phyloP scores from a whole-genome alignment of 257 asterid genomes.

The Henckelia pumila region DNA sequence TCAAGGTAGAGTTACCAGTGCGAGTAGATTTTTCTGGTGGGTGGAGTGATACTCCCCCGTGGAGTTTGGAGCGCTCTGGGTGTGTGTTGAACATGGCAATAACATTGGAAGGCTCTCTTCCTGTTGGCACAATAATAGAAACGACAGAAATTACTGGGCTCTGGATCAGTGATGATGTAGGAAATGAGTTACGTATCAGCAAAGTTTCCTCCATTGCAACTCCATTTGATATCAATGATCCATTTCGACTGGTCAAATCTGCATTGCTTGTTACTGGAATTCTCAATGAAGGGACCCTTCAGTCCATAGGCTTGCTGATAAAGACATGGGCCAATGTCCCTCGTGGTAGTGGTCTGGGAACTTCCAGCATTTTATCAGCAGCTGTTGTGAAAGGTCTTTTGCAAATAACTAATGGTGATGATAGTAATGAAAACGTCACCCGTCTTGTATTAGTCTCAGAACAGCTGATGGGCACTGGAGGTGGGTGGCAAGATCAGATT shows the following conservation, averaged over 20 bases:
- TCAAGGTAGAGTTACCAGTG: slow-evolving; percentile 89
- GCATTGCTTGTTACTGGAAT: slow-evolving; percentile 75
- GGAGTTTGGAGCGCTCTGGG: slow-evolving; percentile 98
- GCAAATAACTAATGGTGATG: slow-evolving; percentile 66
- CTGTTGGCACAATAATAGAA: slow-evolving; percentile 75
- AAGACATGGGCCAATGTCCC: slow-evolving; percentile 96
- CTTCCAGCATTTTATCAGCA: slow-evolving; percentile 94
- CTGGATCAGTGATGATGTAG: slow-evolving; percentile 58
- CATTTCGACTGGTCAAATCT: slow-evolving; percentile 90
- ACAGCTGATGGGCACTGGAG: slow-evolving; percentile 98
- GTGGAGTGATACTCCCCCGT: slow-evolving; percentile 98
- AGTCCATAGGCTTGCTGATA: slow-evolving; percentile 59
- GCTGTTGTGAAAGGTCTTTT: slow-evolving; percentile 95
- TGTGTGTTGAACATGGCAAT: slow-evolving; percentile 96
- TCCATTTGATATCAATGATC: slow-evolving; percentile 73
- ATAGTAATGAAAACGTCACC: slow-evolving; percentile 78
- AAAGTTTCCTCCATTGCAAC: slow-evolving; percentile 55
- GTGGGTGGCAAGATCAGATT: slow-evolving; percentile 98
- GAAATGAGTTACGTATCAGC: slow-evolving; percentile 47
- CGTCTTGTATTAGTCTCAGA: slow-evolving; percentile 83
- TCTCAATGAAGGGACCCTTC: slow-evolving; percentile 36
- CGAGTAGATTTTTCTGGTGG: slow-evolving; percentile 97
- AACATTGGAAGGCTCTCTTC: slow-evolving; percentile 67
- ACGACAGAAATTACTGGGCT: slow-evolving; percentile 51
- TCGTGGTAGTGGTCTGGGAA: slow-evolving; percentile 98